Evolutionary conservation across 495 filamentous ascomycete species (phyloP).

Genomic region (Penicillium cinerascens): DNA sequence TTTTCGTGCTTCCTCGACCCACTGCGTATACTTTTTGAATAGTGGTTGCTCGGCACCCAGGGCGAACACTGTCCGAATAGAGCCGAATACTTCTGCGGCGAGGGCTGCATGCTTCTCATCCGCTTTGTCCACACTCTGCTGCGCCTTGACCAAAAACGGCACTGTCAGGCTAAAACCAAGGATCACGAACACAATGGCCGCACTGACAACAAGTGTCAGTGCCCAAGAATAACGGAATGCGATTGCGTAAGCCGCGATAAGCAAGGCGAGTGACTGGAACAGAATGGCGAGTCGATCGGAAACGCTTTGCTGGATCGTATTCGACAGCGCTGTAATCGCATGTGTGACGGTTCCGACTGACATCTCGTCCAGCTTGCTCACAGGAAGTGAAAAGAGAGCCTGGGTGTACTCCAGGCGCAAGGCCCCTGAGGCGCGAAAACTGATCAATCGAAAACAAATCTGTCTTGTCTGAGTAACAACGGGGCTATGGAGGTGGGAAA

Average conservation of each 20-base stretch:
- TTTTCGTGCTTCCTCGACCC: slow-evolving; percentile 55
- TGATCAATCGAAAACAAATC: too few species aligned
- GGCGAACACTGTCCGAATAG: slow-evolving; percentile 51
- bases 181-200: slow-evolving; percentile 41
- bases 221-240: slow-evolving; percentile 49
- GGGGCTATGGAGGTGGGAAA: background rate
- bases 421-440: too few species aligned
- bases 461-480: background rate
- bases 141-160: slow-evolving; percentile 42
- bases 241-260: slow-evolving; percentile 49
- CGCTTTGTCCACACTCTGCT: slow-evolving; percentile 24
- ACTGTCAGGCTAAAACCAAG: slow-evolving; percentile 17
- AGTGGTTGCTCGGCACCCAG: slow-evolving; percentile 45
- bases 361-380: slow-evolving; percentile 25
- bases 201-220: slow-evolving; percentile 43
- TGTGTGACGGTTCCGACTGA: slow-evolving; percentile 42
- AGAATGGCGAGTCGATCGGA: slow-evolving; percentile 55
- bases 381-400: background rate
- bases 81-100: slow-evolving; percentile 47
- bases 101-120: slow-evolving; percentile 36
- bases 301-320: slow-evolving; percentile 62
- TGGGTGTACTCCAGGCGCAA: background rate
- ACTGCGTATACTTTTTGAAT: slow-evolving; percentile 37
- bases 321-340: slow-evolving; percentile 61
- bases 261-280: slow-evolving; percentile 45